Evolutionary conservation across 2,329 filamentous ascomycete species (phyloP), one percentile per base, ranked within the genome.

Genomic region (Ophiostoma novo-ulmi): DNA sequence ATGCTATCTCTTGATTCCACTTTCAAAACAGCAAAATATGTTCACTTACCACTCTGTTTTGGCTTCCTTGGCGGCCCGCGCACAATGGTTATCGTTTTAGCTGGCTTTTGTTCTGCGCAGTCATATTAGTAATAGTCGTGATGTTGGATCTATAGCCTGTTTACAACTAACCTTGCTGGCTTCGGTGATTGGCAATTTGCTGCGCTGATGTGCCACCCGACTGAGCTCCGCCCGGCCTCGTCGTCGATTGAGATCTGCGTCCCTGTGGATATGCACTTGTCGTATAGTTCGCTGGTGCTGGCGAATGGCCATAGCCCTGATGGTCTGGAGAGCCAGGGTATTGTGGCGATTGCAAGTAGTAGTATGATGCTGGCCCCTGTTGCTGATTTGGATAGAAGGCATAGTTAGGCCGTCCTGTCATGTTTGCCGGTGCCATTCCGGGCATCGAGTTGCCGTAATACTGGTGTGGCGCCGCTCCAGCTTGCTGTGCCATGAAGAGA

Each of bases 21-120:
- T 11, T 13, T 58, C 52, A 17, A 5, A 2, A 65, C 26, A 41
- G 22, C 20, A 36, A 5, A 31, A 26, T 44, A 17, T 13, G 20
- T 55, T 14, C 10, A 77, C 85, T 79, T 79, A 89, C 87, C 87
- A 76, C 85, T 89, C 77, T 89, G 87, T 72, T 84, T 83, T 72
- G 87, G 85, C 73, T 87, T 87, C 72, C 84, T 79, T 1, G 85
- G 85, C 1, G 85, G 85, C 1, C 85, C 85, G 71, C 85, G 81
- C 36, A 86, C 61, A 83, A 26, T 35, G 1, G 48, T 26, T 17
- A n/a, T 20, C 22, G 38, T 6, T 17, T 44, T 22, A 35, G 1
- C 22, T n/a, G 63, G 35, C 31, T 38, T 38, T 65, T 38, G 35
- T 7, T 65, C 36, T 38, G 36, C 20, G 8, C n/a, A 26, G 22